phyloP scores from a whole-genome alignment of 495 filamentous ascomycete species.

The Penicillium angulare region DNA sequence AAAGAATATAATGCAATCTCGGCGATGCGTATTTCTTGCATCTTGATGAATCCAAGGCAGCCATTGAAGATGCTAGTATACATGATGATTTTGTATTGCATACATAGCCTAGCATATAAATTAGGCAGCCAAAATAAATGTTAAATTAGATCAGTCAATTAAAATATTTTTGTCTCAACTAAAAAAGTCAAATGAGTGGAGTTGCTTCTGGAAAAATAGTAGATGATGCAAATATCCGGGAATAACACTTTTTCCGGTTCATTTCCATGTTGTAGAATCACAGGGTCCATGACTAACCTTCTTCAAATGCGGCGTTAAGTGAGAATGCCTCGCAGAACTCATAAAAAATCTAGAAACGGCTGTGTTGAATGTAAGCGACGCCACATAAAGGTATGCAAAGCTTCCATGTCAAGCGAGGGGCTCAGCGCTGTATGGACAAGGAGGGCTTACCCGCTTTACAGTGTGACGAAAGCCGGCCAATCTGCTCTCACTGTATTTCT shows the following conservation, averaged over 20 bases:
- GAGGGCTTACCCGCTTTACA: conserved; percentile 1
- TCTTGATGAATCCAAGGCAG: too few species aligned
- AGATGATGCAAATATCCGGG: background rate
- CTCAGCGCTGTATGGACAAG: background rate
- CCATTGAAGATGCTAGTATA: too few species aligned
- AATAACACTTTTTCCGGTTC: background rate
- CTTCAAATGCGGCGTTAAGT: background rate
- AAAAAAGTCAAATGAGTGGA: too few species aligned
- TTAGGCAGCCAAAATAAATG: too few species aligned
- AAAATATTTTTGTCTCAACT: too few species aligned
- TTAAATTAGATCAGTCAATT: too few species aligned
- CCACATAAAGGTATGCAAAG: conserved; percentile 32
- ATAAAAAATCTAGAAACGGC: conserved; percentile 36
- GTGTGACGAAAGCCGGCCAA: conserved; percentile 36
- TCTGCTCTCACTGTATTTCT: conserved; percentile 32
- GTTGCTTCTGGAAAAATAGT: too few species aligned
- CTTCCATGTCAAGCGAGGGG: background rate
- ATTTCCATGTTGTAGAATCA: background rate
- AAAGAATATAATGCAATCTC: too few species aligned
- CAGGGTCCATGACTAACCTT: background rate
- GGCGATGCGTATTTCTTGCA: too few species aligned
- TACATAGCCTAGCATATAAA: too few species aligned
- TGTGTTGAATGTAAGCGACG: conserved; percentile 38
- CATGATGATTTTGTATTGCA: too few species aligned
- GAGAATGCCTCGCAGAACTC: conserved; percentile 16